A percentile compares a stretch with the other conserved stretches of the same genome.
phyloP scores from a whole-genome alignment of 352 stramenopile species.

The Achlya hypogyna region DNA sequence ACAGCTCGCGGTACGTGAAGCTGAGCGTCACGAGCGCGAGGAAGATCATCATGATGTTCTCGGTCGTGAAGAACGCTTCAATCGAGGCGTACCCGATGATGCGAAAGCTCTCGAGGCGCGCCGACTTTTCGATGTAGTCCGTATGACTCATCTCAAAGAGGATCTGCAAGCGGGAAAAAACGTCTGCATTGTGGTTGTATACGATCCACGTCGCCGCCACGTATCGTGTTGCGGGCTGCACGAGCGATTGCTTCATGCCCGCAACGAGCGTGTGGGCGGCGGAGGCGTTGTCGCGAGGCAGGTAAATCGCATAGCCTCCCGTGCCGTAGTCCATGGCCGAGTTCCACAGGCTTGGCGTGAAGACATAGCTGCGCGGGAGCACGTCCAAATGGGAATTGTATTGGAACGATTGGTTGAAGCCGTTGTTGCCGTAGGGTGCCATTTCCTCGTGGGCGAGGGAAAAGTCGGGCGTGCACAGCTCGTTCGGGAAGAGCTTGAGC shows the following conservation, averaged over 20 bases:
- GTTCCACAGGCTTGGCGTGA: constrained; percentile 55
- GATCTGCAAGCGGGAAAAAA: constrained; percentile 64
- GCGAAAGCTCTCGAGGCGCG: constrained; percentile 60
- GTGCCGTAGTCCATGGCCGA: constrained; percentile 61
- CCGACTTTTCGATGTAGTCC: constrained; percentile 65
- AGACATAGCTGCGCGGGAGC: constrained; percentile 55
- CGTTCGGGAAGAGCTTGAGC: constrained; percentile 61
- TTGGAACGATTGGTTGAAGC: constrained; percentile 29
- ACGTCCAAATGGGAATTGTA: constrained; percentile 33
- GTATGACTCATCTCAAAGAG: constrained; percentile 72
- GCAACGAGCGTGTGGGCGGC: constrained; percentile 31
- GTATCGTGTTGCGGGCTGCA: constrained; percentile 56
- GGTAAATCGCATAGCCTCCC: constrained; percentile 59
- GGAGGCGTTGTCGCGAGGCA: constrained; percentile 62
- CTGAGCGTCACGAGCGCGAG: constrained; percentile 40
- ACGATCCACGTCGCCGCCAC: constrained; percentile 49
- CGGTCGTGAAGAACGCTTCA: constrained; percentile 34
- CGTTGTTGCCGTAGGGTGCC: constrained; percentile 36
- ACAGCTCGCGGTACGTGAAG: constrained; percentile 35
- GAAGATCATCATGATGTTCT: constrained; percentile 43
- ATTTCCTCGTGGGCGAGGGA: constrained; percentile 33
- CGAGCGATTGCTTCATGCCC: constrained; percentile 46
- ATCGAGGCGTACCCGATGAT: constrained; percentile 28
- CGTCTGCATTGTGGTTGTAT: constrained; percentile 66
- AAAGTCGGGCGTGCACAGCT: constrained; percentile 66